These are phyloP conservation scores for Scortechinia acanthostroma DNA, from an alignment of 2,329 filamentous ascomycete species.

Conservation along the genomic window DNA sequence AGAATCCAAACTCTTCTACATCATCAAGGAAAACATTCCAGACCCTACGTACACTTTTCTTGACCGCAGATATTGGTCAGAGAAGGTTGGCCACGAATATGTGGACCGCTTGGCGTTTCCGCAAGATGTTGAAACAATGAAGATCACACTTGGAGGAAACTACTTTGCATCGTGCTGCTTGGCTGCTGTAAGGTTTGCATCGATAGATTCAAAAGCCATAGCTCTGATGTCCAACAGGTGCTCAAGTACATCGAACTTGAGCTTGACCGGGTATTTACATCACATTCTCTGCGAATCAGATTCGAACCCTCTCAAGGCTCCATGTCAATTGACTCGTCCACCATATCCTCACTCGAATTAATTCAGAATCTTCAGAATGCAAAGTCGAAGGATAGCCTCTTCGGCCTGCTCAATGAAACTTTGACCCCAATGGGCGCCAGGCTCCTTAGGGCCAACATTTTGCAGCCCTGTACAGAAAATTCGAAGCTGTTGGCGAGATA, in stretches of 20 bases:
- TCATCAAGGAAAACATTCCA: constrained; percentile 67
- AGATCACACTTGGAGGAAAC: constrained; percentile 72
- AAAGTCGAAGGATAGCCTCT: constrained; percentile 76
- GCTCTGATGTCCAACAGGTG: constrained; percentile 55
- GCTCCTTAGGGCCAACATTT: constrained; percentile 74
- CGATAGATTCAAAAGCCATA: constrained; percentile 5
- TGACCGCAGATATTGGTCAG: constrained; percentile 78
- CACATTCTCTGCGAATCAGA: constrained; percentile 76
- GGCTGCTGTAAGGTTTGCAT: constrained; percentile 75
- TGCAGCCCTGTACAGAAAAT: constrained; percentile 76
- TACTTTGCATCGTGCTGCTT: constrained; percentile 81
- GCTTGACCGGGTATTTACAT: constrained; percentile 60
- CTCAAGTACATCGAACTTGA: constrained; percentile 75
- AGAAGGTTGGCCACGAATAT: constrained; percentile 68
- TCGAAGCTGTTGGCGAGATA: constrained; percentile 67
- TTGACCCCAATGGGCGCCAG: constrained; percentile 82
- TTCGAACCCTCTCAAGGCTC: constrained; percentile 85
- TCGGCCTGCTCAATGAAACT: constrained; percentile 79
- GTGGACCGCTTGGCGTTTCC: constrained; percentile 73
- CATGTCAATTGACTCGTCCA: constrained; percentile 91
- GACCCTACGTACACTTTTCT: constrained; percentile 54
- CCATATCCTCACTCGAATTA: constrained; percentile 79
- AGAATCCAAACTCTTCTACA: constrained; percentile 67
- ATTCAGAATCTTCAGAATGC: constrained; percentile 77
- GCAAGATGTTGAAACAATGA: constrained; percentile 75